Base-by-base conservation (phyloP, 345 rosid genomes). In the Bruguiera parviflora region DNA sequence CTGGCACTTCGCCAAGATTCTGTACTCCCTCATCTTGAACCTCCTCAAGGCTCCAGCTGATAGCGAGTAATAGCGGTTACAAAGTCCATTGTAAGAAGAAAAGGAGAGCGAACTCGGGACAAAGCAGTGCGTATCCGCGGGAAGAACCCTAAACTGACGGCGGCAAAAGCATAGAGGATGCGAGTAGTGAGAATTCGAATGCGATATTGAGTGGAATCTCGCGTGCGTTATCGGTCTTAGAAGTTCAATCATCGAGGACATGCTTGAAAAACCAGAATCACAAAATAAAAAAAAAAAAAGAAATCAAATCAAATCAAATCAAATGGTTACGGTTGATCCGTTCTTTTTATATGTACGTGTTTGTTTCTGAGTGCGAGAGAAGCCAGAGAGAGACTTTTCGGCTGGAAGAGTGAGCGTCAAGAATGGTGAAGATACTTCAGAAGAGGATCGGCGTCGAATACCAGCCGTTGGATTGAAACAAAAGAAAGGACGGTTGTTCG, bases 1-100 rank as follows among this genome's bases (percentile, higher is more conserved):
- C 77, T 88, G 88, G 73, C 91, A 84, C 63, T 77, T 81, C n/a
- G 89, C 90, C 63, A 85, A 67, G 24, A 71, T 69, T 63, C 76
- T 77, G 19, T 75, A 65, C 56, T 78, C 87, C 32, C 68, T 79
- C 32, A 78, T 53, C 55, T 73, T 78, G 70, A 71, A 66, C 27
- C 46, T 84, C 66, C 71, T 64, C 57, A 76, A 75, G 53, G 83
- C 58, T 18, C 83, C 55, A 11, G n/a, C 28, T 28, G 32, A 20
- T 13, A 22, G n/a, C 16, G 25, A 9, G 37, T 15, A 28, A 28
- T 10, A 31, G 29, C 24, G 73, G 51, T 64, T 28, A 13, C 49
- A 43, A 13, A 43, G 49, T 3, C 49, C 49, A 13, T 13, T 13
- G 18, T 43, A 43, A 13, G 73, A 64, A 24, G 69, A 68, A 74